Evolutionary conservation across 768 basidiomycete genomes (phyloP), one percentile per base, ranked within the genome.

Genomic region (Macrocybe gigantea): DNA sequence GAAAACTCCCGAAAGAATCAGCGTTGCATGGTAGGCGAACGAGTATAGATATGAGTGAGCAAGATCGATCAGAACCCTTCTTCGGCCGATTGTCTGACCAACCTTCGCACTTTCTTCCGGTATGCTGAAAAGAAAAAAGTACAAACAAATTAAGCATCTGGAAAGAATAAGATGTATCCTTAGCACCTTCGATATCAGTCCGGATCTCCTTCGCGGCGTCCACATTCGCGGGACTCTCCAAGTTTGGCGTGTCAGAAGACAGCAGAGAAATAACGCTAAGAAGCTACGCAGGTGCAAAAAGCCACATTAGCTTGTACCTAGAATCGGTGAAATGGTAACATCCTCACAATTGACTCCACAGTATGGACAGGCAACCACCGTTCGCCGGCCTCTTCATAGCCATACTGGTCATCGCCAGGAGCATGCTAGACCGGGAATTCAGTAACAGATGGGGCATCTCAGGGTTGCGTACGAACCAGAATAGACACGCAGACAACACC

Each of bases 301-400:
- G 9, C 22, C 15, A 60, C 35, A 36, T 54, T 49, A 40, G 39
- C 43, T 32, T 47, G 47, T 33, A 48, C 36, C 53, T 35, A 7
- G 31, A 8, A 31, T 34, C 5, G 1, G 12, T 29, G 31, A 29
- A 34, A 42, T 30, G 22, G 10, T 1, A 5, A 41, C 14, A 12
- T 13, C 61, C 75, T 62, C 56, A 97, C 95, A 54, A 99, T 98
- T 5, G 93, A 92, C 71, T 98, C 93, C 33, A 97, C 87, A 1
- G 89, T 88, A 64, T 99, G 96, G 40, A 99, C 93, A 3, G 96
- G 96, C 74, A 94, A 72, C 96, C 96, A 99, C 52, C 96, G 72
- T 70, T 99, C 96, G 38, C 91, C 87, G 1, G 96, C 93, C 58
- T 94, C 91, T 64, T 99, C 96, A 59, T 95, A 97, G 8, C 95